Base-by-base conservation (phyloP, 495 filamentous ascomycete species). In the Talaromyces thailandensis region DNA sequence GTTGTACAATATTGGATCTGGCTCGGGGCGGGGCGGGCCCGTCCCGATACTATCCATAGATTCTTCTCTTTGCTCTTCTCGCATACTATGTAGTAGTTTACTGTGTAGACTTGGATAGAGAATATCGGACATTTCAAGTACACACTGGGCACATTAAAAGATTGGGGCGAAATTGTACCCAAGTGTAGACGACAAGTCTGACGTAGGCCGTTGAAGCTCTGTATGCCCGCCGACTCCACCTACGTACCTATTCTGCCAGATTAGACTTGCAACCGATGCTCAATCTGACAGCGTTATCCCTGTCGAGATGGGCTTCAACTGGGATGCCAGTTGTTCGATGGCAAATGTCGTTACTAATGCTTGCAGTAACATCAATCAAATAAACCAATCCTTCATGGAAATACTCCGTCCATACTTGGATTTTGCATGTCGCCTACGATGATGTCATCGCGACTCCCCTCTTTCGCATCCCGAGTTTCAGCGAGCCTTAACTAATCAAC, bases 21-120 rank as follows among this genome's bases (percentile, higher is more conserved):
- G 59, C 59, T 61, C 59, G 59, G n/a, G n/a, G n/a, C n/a, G n/a
- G n/a, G 59, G 59, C 59, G 40, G 59, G 59, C 24, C 59, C 37
- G 59, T 48, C 24, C 59, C 59, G 59, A 61, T 55, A 23, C 51
- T 55, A 25, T 55, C 26, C 26, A 24, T 6, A 24, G 11, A 37
- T 37, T 37, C 35, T 37, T 37, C 35, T 40, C 14, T 40, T 14
- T 40, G 14, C 35, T 40, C 9, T 29, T 29, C 3, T 29, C 5
- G 35, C n/a, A 5, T 48, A 40, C 37, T 14, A 40, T 40, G n/a
- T n/a, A n/a, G n/a, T n/a, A n/a, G n/a, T 8, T 43, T 43, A 12
- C 29, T 31, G 1, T 31, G 1, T 35, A 1, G 35, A 16, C 28
- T 29, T 29, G 32, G 16, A 40, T 16, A 40, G 35, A 48, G 3